phyloP scores from a whole-genome alignment of 768 basidiomycete genomes.

The Rhodosporidiobolus sp. region DNA sequence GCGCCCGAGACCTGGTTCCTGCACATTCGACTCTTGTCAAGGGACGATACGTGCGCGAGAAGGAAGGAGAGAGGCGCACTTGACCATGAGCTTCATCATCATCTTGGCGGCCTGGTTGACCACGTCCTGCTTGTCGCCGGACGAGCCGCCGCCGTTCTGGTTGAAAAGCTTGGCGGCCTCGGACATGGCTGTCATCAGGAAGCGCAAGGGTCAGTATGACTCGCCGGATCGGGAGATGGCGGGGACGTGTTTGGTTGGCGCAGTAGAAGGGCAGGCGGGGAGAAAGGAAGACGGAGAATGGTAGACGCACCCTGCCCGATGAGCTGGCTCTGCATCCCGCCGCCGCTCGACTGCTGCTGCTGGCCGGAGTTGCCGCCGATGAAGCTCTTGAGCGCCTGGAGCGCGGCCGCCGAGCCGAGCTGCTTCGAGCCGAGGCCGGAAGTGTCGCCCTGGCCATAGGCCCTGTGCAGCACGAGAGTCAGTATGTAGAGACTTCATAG shows the following conservation, averaged over 20 bases:
- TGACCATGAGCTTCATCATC: constrained; percentile 36
- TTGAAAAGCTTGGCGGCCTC: constrained; percentile 36
- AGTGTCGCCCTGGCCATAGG: constrained; percentile 11
- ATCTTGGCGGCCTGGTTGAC: constrained; percentile 31
- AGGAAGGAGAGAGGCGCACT: background rate
- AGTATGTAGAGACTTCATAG: too few species aligned
- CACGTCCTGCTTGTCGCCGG: constrained; percentile 23
- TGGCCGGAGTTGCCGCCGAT: background rate
- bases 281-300: too few species aligned
- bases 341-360: background rate
- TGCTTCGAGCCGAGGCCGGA: constrained; percentile 1
- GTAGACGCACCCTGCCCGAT: constrained; percentile 27
- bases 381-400: constrained; percentile 36
- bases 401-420: constrained; percentile 25
- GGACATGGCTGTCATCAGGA: constrained; percentile 18
- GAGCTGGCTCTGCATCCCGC: constrained; percentile 23
- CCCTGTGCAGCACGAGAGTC: too few species aligned
- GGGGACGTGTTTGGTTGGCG: background rate
- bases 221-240: too few species aligned
- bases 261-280: background rate
- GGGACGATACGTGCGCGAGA: background rate
- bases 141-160: constrained; percentile 15
- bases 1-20: constrained; percentile 5
- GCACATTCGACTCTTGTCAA: too few species aligned
- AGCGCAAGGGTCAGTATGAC: too few species aligned